Conservation (phyloP, 2,329 filamentous ascomycete species). For the Pseudopyricularia cyperi region DNA sequence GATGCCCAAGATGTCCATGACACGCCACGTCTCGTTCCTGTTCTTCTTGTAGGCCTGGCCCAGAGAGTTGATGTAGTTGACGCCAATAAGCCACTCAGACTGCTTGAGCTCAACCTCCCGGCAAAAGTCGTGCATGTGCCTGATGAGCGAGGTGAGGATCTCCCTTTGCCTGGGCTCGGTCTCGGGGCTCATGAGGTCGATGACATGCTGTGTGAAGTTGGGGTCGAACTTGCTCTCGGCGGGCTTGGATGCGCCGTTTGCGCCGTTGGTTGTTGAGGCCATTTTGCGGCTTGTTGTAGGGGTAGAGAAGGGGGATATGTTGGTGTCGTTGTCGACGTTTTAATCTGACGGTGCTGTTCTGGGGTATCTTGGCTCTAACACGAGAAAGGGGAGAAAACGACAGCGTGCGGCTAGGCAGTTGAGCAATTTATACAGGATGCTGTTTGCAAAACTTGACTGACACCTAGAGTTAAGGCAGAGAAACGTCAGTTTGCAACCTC, state of each 20-base stretch:
- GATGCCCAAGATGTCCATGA: slow-evolving; percentile 61
- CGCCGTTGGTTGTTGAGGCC: not conserved
- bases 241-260: not conserved
- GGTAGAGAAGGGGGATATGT: not conserved
- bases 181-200: slow-evolving; percentile 61
- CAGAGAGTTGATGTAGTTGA: slow-evolving; percentile 46
- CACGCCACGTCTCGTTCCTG: slow-evolving; percentile 60
- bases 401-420: no score
- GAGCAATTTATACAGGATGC: no score
- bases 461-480: not conserved
- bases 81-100: slow-evolving; percentile 66
- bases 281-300: not conserved
- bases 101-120: slow-evolving; percentile 66
- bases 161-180: slow-evolving; percentile 54
- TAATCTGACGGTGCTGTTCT: no score
- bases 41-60: slow-evolving; percentile 49
- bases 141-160: slow-evolving; percentile 55
- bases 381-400: no score
- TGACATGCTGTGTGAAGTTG: slow-evolving; percentile 60
- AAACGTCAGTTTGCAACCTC: no score
- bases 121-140: slow-evolving; percentile 70
- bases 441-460: no score
- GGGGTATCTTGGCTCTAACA: no score
- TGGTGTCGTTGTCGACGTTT: no score
- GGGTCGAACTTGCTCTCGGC: slow-evolving; percentile 48